Evolutionary conservation across 2,329 filamentous ascomycete genomes (phyloP), one percentile per base, ranked within the genome.

Genomic region (Calonectria multiphialidica): DNA sequence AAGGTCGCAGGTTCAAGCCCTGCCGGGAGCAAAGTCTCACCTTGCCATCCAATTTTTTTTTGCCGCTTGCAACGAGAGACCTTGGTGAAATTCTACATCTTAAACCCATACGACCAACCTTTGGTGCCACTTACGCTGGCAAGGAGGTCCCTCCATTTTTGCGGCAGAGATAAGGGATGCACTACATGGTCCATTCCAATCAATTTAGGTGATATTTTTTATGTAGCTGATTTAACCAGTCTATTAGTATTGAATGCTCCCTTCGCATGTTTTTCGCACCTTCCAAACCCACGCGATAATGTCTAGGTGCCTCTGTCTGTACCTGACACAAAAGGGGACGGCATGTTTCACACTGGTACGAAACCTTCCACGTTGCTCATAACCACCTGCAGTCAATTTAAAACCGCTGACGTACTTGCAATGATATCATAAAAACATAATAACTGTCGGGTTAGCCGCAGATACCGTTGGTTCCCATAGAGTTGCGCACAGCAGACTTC

Each of bases 1-100:
- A 77, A 77, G 77, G 77, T 77, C 77, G 78, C 77, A 76, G 77
- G 77, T 78, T 78, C 77, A 78, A 78, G 77, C 77, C 77, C 77
- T 77, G 77, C 77, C 74, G 77, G 77, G 75, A 79, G 77, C 77
- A 73, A 66, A 68, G 68, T 71, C 74, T 77, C 77, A 67, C 71
- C 62, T 28, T 35, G 76, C 77, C 53, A 72, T 75, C 75, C 50
- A 70, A 53, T 66, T 8, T 44, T 74, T 76, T 75, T 75, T 35
- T 53, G 49, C 7, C 15, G n/a, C n/a, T n/a, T n/a, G n/a, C n/a
- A n/a, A n/a, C n/a, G n/a, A n/a, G n/a, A n/a, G n/a, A n/a, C n/a
- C n/a, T n/a, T n/a, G n/a, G n/a, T n/a, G n/a, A n/a, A n/a, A n/a
- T n/a, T n/a, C n/a, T n/a, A n/a, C n/a, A n/a, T n/a, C n/a, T n/a